Base-by-base conservation (phyloP, 441 rosid species). In the Euphorbia celastroides region DNA sequence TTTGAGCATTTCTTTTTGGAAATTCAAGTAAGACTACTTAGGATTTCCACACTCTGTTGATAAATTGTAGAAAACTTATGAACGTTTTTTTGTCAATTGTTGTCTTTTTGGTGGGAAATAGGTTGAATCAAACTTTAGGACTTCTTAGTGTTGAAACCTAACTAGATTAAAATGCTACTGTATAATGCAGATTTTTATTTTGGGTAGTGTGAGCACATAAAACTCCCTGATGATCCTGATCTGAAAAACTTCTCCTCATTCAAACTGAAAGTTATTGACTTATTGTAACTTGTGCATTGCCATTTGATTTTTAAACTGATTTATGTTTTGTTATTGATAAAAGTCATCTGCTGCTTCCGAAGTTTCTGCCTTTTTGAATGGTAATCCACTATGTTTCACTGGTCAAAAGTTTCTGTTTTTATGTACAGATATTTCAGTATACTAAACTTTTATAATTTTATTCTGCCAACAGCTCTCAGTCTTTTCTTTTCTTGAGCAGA, bases 1-100 rank as follows among this genome's bases (percentile, higher is more conserved):
- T 23, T 2, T 38, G 10, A 56, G 17, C n/a, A 26, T 55, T 14
- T 57, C 10, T 34, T 38, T 66, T 25, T 56, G 16, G 22, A 5
- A 1, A 1, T 56, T 51, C 55, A 41, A 42, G 42, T 57, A 17
- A 51, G 54, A 44, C 7, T 66, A 1, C 52, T 57, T 42, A 36
- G 27, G n/a, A 3, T 56, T 56, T 16, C 51, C 62, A n/a, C 62
- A 57, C 27, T 26, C 22, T 56, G 62, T n/a, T n/a, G n/a, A n/a
- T n/a, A n/a, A n/a, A n/a, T 23, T 31, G 42, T 20, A n/a, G 23
- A 23, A 34, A 20, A 57, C 68, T 10, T 20, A 34, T 57, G n/a
- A 57, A 60, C 22, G 2, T 61, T 28, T 23, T 16, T 32, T 28
- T 38, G 52, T 41, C 32, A 70, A 26, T 19, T 6, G 0, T 41